Conservation (phyloP, 202 grass and related monocot species). For the Saccharum hybrid region DNA sequence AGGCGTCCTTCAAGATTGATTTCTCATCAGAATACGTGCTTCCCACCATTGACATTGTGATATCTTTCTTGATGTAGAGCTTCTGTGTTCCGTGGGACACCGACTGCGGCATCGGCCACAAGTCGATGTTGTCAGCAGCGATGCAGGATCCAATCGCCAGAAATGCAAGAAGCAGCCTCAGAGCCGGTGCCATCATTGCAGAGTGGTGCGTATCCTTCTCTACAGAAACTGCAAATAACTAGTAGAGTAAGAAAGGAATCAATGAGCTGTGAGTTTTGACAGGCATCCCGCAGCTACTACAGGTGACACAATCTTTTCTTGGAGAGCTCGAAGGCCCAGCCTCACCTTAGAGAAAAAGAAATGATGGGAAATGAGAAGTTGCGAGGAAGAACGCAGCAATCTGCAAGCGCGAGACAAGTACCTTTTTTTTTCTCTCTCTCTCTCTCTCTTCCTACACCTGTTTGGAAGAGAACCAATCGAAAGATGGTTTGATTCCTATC, state of each 20-base stretch:
- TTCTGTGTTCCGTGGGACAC: conserved; percentile 62
- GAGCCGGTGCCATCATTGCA: conserved; percentile 39
- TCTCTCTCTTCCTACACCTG: neutral
- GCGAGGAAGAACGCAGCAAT: conserved; percentile 33
- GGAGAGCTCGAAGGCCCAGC: neutral
- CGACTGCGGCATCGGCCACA: conserved; percentile 89
- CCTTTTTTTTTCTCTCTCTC: neutral
- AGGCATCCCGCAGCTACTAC: conserved; percentile 18
- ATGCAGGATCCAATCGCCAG: conserved; percentile 51
- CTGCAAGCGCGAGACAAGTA: conserved; percentile 39
- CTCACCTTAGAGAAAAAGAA: conserved; percentile 36
- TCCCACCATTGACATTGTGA: conserved; percentile 61
- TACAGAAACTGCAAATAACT: conserved; percentile 15
- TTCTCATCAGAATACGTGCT: conserved; percentile 71
- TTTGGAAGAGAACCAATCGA: conserved; percentile 31
- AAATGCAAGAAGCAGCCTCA: conserved; percentile 54
- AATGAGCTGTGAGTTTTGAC: conserved; percentile 16
- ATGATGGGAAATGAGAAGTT: neutral
- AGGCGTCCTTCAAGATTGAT: conserved; percentile 79
- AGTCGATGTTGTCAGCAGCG: conserved; percentile 51
- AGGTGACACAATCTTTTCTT: conserved; percentile 27
- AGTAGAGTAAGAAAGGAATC: conserved; percentile 28
- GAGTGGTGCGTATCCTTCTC: conserved; percentile 2
- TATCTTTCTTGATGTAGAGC: conserved; percentile 70
- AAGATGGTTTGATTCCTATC: conserved; percentile 38